Base-by-base conservation (phyloP, 371 early-diverging fungal species). In the Lichtheimia hyalospora region DNA sequence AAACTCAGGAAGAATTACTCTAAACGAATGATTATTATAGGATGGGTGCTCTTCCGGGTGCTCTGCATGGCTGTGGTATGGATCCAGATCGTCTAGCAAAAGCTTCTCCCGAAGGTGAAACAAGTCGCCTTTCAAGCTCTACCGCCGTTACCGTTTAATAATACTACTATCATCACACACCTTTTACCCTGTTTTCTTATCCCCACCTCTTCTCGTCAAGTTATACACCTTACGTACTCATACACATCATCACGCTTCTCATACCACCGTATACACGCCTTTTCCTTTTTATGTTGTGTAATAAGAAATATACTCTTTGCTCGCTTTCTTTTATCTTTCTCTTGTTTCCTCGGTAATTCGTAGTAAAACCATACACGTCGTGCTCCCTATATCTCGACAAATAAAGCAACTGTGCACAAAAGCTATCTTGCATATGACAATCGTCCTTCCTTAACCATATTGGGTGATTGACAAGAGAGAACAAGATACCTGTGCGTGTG, bases 11-110 rank as follows among this genome's bases (percentile, higher is more conserved):
- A 46, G 34, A 56, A 56, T 44, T 20, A 28, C 27, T 16, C 21
- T 46, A 20, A 44, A 13, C 21, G 18, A 23, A 25, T 20, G 18
- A 43, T 46, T 56, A n/a, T 34, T 52, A 28, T 64, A 74, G 74
- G 58, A 74, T 70, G 74, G 74, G 74, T 2, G 63, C 71, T 15
- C 52, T 74, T 16, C 69, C 74, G 1, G 60, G 49, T 49, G 58
- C 70, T 50, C 46, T 74, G 3, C 54, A 62, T 10, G 60, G 52
- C 25, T 74, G 58, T 34, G 71, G 71, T 16, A 51, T 74, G 1
- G 52, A 68, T 25, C 48, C 58, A 18, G 57, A 63, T 43, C 52
- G 41, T 20, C 48, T 68, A 25, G 71, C 64, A 8, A 63, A 62
- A 24, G 56, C 56, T 27, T 40, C 56, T 13, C 25, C 56, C n/a